These are phyloP conservation scores for Rhizopogon sp. DNA, from an alignment of 768 basidiomycete genomes.

Conservation along the genomic window DNA sequence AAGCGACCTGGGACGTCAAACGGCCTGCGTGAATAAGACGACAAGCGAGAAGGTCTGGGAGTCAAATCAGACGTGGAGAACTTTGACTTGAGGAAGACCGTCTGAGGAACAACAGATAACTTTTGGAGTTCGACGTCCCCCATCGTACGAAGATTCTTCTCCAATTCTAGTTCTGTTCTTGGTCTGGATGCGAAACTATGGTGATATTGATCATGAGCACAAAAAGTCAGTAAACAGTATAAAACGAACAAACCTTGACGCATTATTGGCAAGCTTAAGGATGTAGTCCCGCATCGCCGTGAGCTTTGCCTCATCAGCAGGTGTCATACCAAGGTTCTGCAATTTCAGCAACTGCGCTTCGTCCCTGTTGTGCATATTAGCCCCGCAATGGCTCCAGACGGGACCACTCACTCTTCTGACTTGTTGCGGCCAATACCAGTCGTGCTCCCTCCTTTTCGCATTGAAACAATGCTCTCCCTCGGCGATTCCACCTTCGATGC, in stretches of 20 bases:
- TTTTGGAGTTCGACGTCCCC: constrained; percentile 79
- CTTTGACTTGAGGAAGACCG: constrained; percentile 76
- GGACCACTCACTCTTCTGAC: constrained; percentile 72
- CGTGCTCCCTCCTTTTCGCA: constrained; percentile 47
- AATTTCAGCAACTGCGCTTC: constrained; percentile 70
- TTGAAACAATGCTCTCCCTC: constrained; percentile 63
- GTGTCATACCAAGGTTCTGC: constrained; percentile 83
- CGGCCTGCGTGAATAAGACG: constrained; percentile 34
- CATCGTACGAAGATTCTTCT: constrained; percentile 56
- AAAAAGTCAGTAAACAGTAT: not conserved
- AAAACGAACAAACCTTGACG: constrained; percentile 53
- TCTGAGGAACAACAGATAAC: constrained; percentile 85
- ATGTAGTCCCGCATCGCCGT: constrained; percentile 88
- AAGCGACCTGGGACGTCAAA: constrained; percentile 38
- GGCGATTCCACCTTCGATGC: constrained; percentile 57
- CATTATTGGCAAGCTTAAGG: constrained; percentile 74
- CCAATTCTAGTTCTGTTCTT: constrained; percentile 56
- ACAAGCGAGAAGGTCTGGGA: constrained; percentile 32
- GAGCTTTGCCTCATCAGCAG: constrained; percentile 79
- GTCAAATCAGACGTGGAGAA: constrained; percentile 32
- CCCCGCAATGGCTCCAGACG: not conserved
- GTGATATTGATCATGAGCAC: not conserved
- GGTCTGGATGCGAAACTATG: constrained; percentile 64
- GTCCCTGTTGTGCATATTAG: constrained; percentile 48
- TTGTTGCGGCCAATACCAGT: constrained; percentile 39